Evolutionary conservation across 1,139 yeast species (phyloP).

Genomic region (Debaryomyces subglobosus): DNA sequence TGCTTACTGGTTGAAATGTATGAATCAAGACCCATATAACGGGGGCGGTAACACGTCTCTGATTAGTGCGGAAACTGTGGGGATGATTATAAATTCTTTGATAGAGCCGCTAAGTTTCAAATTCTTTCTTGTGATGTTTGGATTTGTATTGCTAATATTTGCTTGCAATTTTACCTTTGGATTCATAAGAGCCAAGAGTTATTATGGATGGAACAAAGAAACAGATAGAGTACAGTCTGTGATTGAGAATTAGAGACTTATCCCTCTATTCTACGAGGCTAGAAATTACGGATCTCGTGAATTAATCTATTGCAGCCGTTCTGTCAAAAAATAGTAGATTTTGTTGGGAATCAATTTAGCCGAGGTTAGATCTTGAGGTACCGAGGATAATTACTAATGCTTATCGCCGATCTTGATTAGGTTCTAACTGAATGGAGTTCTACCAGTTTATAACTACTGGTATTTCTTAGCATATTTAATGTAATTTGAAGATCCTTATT

Average conservation of each 20-base stretch:
- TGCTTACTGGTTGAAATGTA: slow-evolving; percentile 62
- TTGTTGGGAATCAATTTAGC: not conserved
- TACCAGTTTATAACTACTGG: too few species aligned
- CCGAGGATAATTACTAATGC: not conserved
- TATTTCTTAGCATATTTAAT: not conserved
- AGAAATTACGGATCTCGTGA: not conserved
- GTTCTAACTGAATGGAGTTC: not conserved
- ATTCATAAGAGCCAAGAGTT: slow-evolving; percentile 47
- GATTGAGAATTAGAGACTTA: not conserved
- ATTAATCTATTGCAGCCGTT: not conserved
- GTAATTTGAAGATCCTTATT: not conserved
- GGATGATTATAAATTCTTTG: slow-evolving; percentile 62
- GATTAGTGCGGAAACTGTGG: slow-evolving; percentile 65
- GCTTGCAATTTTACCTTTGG: slow-evolving; percentile 49
- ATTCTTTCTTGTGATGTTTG: slow-evolving; percentile 48
- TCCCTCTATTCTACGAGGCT: too few species aligned
- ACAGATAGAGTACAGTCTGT: not conserved
- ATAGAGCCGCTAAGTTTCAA: slow-evolving; percentile 66
- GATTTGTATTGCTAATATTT: slow-evolving; percentile 32
- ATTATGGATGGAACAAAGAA: slow-evolving; percentile 34
- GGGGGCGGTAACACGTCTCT: slow-evolving; percentile 47
- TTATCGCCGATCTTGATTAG: not conserved
- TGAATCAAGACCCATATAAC: slow-evolving; percentile 54
- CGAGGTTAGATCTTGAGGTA: not conserved
- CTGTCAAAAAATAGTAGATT: not conserved